Percentiles rank a stretch among this genome's conserved stretches.
These are phyloP conservation scores for Jackrogersella multiformis DNA, from an alignment of 495 filamentous ascomycete genomes.

Conservation along the genomic window DNA sequence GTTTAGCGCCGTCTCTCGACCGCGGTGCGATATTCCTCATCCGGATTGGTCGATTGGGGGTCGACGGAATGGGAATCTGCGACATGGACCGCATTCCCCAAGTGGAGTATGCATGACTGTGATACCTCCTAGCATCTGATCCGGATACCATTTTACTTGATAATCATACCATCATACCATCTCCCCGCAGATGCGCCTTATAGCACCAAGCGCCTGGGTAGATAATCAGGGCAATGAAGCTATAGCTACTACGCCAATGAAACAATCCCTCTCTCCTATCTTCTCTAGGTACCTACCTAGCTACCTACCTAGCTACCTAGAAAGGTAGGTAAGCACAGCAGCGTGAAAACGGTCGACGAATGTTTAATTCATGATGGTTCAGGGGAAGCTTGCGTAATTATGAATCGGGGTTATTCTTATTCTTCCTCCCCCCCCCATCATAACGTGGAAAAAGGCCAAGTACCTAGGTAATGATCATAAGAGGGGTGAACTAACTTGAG, in stretches of 20 bases:
- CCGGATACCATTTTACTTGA: conserved; percentile 2
- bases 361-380: too few relatives aligned
- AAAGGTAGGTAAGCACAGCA: neutral
- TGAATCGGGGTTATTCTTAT: too few relatives aligned
- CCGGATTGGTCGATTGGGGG: conserved; percentile 1
- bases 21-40: conserved; percentile 4
- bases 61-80: conserved; percentile 3
- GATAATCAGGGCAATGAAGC: neutral
- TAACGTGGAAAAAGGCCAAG: too few relatives aligned
- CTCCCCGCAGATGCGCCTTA: neutral
- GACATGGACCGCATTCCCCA: conserved; percentile 3
- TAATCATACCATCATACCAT: conserved; percentile 15
- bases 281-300: neutral
- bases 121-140: conserved; percentile 9
- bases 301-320: too few relatives aligned
- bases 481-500: neutral
- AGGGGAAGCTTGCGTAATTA: too few relatives aligned
- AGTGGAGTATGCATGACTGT: conserved; percentile 4
- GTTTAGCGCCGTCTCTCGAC: neutral
- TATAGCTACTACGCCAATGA: neutral
- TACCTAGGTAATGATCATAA: neutral
- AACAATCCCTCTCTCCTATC: neutral
- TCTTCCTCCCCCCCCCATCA: too few relatives aligned
- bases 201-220: too few relatives aligned
- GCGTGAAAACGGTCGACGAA: neutral